phyloP scores from a whole-genome alignment of 345 rosid genomes.

The Salix udensis region DNA sequence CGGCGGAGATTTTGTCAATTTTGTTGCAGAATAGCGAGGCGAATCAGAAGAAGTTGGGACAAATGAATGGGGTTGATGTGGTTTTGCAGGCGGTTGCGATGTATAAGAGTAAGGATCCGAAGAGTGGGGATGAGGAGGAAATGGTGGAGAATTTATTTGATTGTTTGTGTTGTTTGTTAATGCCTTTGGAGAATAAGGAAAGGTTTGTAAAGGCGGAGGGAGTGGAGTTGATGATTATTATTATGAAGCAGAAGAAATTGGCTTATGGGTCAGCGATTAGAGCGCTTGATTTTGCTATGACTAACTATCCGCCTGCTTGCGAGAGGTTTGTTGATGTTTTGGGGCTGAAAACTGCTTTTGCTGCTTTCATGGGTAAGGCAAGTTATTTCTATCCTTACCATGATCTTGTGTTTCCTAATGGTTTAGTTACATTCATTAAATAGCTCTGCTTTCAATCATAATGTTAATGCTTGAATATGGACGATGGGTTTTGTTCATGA shows the following conservation, averaged over 20 bases:
- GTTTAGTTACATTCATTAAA: not conserved
- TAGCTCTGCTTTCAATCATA: not conserved
- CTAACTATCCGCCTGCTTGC: conserved; percentile 92
- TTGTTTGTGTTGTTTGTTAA: conserved; percentile 79
- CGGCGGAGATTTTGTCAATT: conserved; percentile 90
- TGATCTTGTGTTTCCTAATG: not conserved
- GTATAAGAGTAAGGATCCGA: conserved; percentile 92
- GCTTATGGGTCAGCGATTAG: conserved; percentile 91
- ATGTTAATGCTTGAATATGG: not conserved
- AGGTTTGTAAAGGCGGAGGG: conserved; percentile 95
- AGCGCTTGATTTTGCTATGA: conserved; percentile 94
- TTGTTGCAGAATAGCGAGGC: conserved; percentile 73
- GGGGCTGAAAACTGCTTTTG: conserved; percentile 91
- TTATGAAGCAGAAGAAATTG: conserved; percentile 95
- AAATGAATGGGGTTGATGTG: conserved; percentile 95
- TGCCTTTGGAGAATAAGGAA: conserved; percentile 99
- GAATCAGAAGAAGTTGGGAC: conserved; percentile 86
- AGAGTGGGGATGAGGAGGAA: conserved; percentile 87
- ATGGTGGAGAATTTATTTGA: conserved; percentile 94
- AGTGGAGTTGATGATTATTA: conserved; percentile 94
- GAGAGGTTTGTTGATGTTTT: conserved; percentile 94
- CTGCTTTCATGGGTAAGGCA: conserved; percentile 99
- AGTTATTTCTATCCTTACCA: conserved; percentile 34
- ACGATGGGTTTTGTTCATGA: too few species aligned
- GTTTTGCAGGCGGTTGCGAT: conserved; percentile 85